Percentiles rank a stretch among this genome's conserved stretches.
phyloP scores from a whole-genome alignment of 2,329 filamentous ascomycete genomes.

The Colletotrichum gloeosporioides region DNA sequence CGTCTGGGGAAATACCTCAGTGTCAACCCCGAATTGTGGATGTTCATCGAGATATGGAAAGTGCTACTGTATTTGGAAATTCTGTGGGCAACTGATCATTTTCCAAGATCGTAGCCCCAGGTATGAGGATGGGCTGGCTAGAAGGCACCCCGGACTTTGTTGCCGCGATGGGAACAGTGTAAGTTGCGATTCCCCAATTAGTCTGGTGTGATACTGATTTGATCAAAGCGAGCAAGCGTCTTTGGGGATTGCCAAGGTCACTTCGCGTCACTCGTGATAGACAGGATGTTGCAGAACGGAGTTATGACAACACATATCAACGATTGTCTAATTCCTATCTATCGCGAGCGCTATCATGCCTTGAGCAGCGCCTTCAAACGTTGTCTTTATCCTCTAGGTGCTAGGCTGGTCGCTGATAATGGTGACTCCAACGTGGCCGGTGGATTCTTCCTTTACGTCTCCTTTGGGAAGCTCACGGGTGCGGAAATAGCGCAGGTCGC shows the following conservation, averaged over 20 bases:
- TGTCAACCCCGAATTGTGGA: conserved; percentile 82
- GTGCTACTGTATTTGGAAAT: conserved; percentile 77
- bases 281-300: conserved; percentile 47
- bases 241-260: neutral
- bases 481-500: conserved; percentile 51
- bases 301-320: conserved; percentile 48
- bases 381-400: neutral
- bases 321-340: conserved; percentile 40
- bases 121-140: conserved; percentile 83
- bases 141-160: conserved; percentile 68
- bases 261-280: neutral
- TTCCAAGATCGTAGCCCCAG: conserved; percentile 84
- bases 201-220: conserved; percentile 22
- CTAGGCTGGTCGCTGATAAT: conserved; percentile 41
- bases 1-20: conserved; percentile 32
- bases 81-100: conserved; percentile 87
- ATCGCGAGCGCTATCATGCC: neutral
- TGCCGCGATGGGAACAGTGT: conserved; percentile 56
- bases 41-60: conserved; percentile 58
- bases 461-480: conserved; percentile 47
- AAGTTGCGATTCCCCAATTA: conserved; percentile 34
- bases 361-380: neutral
- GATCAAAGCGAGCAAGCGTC: conserved; percentile 58
- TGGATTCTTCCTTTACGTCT: conserved; percentile 71
- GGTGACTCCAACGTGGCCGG: conserved; percentile 37